phyloP scores from a whole-genome alignment of 768 basidiomycete species.

The Auriscalpium vulgare region DNA sequence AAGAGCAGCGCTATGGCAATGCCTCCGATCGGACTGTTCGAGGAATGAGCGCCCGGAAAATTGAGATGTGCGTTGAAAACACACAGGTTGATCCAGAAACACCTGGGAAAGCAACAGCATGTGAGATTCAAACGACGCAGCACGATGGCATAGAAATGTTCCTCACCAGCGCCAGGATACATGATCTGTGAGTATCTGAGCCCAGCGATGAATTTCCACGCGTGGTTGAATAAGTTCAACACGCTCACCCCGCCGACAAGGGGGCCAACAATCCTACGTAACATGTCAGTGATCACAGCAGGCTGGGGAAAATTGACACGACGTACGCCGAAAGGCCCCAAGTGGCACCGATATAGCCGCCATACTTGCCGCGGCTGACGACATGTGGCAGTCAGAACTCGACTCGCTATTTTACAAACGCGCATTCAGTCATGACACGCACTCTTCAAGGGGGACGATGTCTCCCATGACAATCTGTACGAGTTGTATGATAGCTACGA shows the following conservation, averaged over 20 bases:
- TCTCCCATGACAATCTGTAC: conserved; percentile 33
- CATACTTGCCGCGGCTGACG: conserved; percentile 30
- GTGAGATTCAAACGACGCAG: background rate
- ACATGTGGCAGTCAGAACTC: no score
- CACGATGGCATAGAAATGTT: background rate
- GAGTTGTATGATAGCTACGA: conserved; percentile 24
- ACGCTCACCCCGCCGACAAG: conserved; percentile 29
- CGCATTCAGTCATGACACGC: conserved; percentile 1
- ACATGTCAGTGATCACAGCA: background rate
- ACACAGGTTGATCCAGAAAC: conserved; percentile 30
- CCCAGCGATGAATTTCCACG: background rate
- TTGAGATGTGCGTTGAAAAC: background rate
- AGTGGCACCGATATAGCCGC: conserved; percentile 29
- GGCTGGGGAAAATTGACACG: background rate
- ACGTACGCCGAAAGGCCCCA: conserved; percentile 32
- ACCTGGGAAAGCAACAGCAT: conserved; percentile 16
- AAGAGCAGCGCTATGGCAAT: conserved; percentile 24
- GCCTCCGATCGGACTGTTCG: conserved; percentile 28
- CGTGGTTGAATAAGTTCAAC: no score
- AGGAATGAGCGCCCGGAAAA: background rate
- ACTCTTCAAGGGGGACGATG: conserved; percentile 29
- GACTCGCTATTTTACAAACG: no score
- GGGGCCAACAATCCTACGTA: conserved; percentile 33
- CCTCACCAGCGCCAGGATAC: conserved; percentile 34
- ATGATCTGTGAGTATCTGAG: conserved; percentile 26